Conservation (phyloP, 441 rosid species). For the Gossypium gossypioides region DNA sequence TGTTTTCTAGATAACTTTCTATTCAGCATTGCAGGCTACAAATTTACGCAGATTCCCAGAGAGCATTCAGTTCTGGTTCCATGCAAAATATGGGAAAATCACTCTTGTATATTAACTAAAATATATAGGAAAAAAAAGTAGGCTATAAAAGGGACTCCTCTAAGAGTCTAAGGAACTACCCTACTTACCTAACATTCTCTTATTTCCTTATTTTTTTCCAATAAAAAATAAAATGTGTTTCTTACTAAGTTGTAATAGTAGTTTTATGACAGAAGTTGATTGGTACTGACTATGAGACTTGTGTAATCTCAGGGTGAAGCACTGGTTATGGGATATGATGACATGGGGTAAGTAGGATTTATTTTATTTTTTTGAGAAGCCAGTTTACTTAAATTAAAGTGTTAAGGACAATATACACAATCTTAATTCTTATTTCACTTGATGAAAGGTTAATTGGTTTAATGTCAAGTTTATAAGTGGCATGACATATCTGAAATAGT, state of each 20-base stretch:
- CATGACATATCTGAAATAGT: background rate
- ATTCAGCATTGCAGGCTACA: background rate
- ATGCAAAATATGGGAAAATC: background rate
- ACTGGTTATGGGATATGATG: slow-evolving; percentile 96
- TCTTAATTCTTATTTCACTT: background rate
- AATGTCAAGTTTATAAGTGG: background rate
- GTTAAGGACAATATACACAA: slow-evolving; percentile 14
- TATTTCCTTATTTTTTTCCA: background rate
- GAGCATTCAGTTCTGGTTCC: background rate
- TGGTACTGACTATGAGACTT: slow-evolving; percentile 17
- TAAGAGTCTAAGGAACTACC: background rate
- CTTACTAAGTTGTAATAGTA: background rate
- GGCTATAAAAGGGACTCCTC: background rate
- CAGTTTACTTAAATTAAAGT: background rate
- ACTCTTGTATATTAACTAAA: background rate
- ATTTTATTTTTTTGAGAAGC: background rate
- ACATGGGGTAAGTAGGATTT: slow-evolving; percentile 74
- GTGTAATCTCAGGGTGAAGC: slow-evolving; percentile 82
- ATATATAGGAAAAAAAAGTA: background rate
- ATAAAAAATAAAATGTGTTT: background rate
- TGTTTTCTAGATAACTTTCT: background rate
- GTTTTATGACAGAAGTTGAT: background rate
- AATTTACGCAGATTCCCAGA: background rate
- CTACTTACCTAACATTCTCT: background rate
- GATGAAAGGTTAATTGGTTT: background rate